These are phyloP conservation scores for Fusarium brevicatenulatum DNA, from an alignment of 2,329 filamentous ascomycete species.

Conservation along the genomic window DNA sequence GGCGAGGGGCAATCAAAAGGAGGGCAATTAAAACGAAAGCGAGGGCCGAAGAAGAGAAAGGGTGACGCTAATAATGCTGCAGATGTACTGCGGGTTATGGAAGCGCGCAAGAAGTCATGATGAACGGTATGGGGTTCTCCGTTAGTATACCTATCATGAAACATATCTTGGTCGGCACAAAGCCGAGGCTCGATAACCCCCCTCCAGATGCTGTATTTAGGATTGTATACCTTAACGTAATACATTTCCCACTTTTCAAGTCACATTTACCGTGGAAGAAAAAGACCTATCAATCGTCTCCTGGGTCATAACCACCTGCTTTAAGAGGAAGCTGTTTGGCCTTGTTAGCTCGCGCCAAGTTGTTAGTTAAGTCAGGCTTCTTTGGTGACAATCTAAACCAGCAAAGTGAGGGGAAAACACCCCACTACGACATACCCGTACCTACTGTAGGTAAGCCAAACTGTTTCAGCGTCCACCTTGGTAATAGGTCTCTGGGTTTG, in stretches of 20 bases:
- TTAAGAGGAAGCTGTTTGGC: conserved; percentile 26
- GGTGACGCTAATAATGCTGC: conserved; percentile 81
- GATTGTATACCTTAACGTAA: background rate
- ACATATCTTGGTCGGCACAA: conserved; percentile 10
- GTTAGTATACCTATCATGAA: conserved; percentile 20
- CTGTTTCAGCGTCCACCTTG: conserved; percentile 11
- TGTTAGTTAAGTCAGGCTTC: conserved; percentile 4
- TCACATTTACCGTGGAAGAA: background rate
- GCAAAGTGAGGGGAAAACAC: conserved; percentile 36
- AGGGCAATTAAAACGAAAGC: conserved; percentile 70
- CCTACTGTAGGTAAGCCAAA: background rate
- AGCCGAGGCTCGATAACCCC: conserved; percentile 11
- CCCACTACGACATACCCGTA: conserved; percentile 26
- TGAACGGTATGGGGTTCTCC: conserved; percentile 3
- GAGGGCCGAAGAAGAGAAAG: conserved; percentile 78
- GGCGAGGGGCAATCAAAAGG: conserved; percentile 55
- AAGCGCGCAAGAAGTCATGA: conserved; percentile 61
- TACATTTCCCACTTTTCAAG: background rate
- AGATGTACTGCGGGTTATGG: conserved; percentile 83
- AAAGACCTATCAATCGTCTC: background rate
- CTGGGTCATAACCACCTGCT: conserved; percentile 1
- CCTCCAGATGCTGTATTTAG: background rate
- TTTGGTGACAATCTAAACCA: background rate
- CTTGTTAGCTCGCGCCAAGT: conserved; percentile 9
- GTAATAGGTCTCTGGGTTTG: conserved; percentile 13